Base-by-base conservation (phyloP, 805 yeast genomes). In the Starmerella vaccinii region DNA sequence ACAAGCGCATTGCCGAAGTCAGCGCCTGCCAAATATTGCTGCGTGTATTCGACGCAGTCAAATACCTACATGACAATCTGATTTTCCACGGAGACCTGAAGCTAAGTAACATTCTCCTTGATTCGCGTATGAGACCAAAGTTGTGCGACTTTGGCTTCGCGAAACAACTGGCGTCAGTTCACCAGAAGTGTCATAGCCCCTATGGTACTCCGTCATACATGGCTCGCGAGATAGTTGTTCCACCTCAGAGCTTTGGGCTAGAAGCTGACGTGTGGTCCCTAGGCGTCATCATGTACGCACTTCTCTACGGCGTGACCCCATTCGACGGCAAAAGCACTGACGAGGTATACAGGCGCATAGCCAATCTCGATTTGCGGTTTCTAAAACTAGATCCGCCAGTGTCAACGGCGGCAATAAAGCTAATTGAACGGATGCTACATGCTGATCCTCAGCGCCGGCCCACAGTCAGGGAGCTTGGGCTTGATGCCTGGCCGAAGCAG, bases 251-350 rank as follows among this genome's bases (percentile, higher is more conserved):
- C 5, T 97, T 92, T 65, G 81, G 95, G 49, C 87, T 81, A 62
- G 97, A 89, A 68, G 97, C 89, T 40, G 98, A 90, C 66, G 77
- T 88, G 50, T 90, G 98, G 98, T 90, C 97, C n/a, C 80, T 89
- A 59, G 98, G 98, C 52, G 85, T 90, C 50, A 89, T 90, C 86
- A 74, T 89, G 73, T 92, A 82, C 63, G 95, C 97, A 6, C 74
- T 90, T 65, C 71, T 92, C 47, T 73, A 83, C 52, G 97, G 97
- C 21, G 85, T 84, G 65, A 96, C 97, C 16, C 97, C 97, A 1
- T 90, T 92, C 69, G 97, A 92, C 68, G 84, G 95, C 19, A 84
- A 84, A 62, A 95, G 84, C 64, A 95, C 90, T 35, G 80, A 84
- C 57, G 77, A 82, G 49, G 89, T 92, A 54, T 90, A 90, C 68